Base-by-base conservation (phyloP, 2,329 filamentous ascomycete genomes). In the Apiospora koreana region DNA sequence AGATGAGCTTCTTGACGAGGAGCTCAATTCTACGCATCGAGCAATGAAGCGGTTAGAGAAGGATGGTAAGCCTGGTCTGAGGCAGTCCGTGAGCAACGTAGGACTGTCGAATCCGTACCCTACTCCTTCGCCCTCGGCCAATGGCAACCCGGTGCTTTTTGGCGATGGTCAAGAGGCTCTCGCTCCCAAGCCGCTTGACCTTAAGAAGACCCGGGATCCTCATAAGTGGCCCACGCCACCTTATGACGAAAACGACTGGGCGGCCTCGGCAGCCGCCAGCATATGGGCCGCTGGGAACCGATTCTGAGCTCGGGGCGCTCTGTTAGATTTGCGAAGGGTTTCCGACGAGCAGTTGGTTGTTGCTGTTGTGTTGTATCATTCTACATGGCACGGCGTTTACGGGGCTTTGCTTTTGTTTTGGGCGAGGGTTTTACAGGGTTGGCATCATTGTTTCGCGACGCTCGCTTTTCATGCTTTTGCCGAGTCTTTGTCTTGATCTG, bases 201-300 rank as follows among this genome's bases (percentile, higher is more conserved):
- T 93, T 69, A 85, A 86, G 77, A 89, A 89, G 78, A 87, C 88
- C 35, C 77, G 83, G 1, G 82, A 84, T 41, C 73, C 76, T 25
- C 83, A 88, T 76, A 96, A 97, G 82, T 98, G 95, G 92, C 95
- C 95, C 3, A 98, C 96, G 21, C 96, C 96, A 28, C 95, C 96
- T 3, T 97, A 98, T 75, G 95, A 97, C 77, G 95, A 97, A 76
- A 91, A 91, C 73, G 95, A 97, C 79, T 98, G 95, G 95, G 94
- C 92, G 23, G 90, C 92, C 10, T 92, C 93, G 54, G 93, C 94
- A 41, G 90, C 94, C 14, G 92, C 93, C 7, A 94, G 92, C 81
- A 94, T 95, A 74, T 92, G 93, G 85, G 91, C 92, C 68, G 89
- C 91, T 42, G 89, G 92, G 73, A 91, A 87, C 79, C 86, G 88